These are phyloP conservation scores for Aureobasidium mangrovei DNA, from an alignment of 2,329 filamentous ascomycete species.

Conservation along the genomic window DNA sequence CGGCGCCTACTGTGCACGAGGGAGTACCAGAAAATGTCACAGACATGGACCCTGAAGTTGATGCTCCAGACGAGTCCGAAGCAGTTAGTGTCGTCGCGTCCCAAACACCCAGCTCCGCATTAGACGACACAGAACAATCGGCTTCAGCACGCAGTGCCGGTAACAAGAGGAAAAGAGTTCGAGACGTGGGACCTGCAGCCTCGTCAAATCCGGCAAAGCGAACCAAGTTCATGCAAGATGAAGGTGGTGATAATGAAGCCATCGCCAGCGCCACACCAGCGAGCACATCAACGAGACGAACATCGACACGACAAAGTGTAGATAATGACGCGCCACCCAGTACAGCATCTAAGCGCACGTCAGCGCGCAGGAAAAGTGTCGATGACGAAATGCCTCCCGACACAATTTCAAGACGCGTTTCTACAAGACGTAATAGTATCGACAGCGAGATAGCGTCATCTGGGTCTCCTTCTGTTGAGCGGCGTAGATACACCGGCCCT, in stretches of 20 bases:
- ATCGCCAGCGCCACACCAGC: not conserved
- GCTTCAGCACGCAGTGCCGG: not conserved
- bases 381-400: not conserved
- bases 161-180: not conserved
- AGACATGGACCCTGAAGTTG: too few relatives aligned
- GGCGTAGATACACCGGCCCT: not conserved
- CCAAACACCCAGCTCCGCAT: not conserved
- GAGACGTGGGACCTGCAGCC: not conserved
- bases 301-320: not conserved
- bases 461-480: not conserved
- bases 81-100: not conserved
- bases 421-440: not conserved
- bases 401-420: constrained; percentile 1
- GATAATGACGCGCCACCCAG: not conserved
- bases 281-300: not conserved
- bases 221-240: not conserved
- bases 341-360: not conserved
- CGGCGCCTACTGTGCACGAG: too few relatives aligned
- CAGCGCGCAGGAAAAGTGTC: not conserved
- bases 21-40: too few relatives aligned
- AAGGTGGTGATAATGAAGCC: not conserved
- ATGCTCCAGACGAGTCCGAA: too few relatives aligned
- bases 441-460: not conserved
- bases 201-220: not conserved
- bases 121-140: not conserved